Base-by-base conservation (phyloP, 805 yeast species). In the Saturnispora halmiae region DNA sequence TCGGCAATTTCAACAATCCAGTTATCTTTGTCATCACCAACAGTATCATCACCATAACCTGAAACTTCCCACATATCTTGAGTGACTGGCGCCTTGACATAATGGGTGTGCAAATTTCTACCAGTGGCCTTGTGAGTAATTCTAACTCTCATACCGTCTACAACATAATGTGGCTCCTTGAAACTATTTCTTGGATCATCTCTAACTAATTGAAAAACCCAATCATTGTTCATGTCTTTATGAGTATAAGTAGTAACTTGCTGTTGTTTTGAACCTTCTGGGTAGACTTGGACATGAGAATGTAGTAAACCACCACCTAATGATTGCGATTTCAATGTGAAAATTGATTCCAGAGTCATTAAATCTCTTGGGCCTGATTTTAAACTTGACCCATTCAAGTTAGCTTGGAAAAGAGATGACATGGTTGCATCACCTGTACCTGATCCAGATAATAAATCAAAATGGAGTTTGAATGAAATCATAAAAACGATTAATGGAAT, bases 241-340 rank as follows among this genome's bases (percentile, higher is more conserved):
- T 76, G 86, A 15, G 88, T 84, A 59, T 92, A 92, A 6, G 92
- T 84, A 21, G 98, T 92, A 37, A 92, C 71, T 62, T 92, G 99
- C 60, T 88, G 96, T 63, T 92, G 97, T 47, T 73, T 72, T 2
- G 96, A 84, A 3, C 97, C 97, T 48, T 77, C 86, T 13, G 98
- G 98, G 58, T 79, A 92, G 10, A 71, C 60, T 57, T 83, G 94
- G 14, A 70, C 67, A 56, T 92, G 98, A 2, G 97, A 90, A 58
- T 92, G 98, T 44, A 92, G 64, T 48, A 86, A 70, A 41, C 81
- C 77, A 15, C 85, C 83, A 38, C 83, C 72, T 38, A 79, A 64
- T 1, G 85, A 86, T 51, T 79, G 84, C 19, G 81, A 76, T 51
- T 83, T 69, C 29, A 83, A 47, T 1, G 88, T 78, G 14, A 82